Evolutionary conservation across 371 early-diverging fungal species (phyloP).

Genomic region (Umbelopsis sp.): DNA sequence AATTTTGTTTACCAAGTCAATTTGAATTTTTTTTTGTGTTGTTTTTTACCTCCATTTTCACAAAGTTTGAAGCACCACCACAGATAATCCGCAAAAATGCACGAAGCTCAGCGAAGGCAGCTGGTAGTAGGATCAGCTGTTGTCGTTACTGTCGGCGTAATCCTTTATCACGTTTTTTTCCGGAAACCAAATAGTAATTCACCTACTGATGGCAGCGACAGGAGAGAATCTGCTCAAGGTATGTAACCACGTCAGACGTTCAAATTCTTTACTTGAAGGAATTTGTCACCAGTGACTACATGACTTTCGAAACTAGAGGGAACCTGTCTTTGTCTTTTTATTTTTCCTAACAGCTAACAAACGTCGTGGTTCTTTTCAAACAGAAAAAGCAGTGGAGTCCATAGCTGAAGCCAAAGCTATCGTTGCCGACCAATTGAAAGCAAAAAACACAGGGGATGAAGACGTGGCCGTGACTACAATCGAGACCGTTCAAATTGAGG

Average conservation of each 20-base stretch:
- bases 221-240: conserved; percentile 5
- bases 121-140: conserved; percentile 14
- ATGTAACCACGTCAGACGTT: background rate
- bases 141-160: background rate
- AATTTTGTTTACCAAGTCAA: conserved; percentile 15
- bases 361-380: conserved; percentile 1
- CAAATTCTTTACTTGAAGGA: too few relatives aligned
- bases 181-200: background rate
- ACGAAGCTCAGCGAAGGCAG: conserved; percentile 17
- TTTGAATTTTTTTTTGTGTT: conserved; percentile 13
- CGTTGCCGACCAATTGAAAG: background rate
- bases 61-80: background rate
- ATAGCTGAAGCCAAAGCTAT: background rate
- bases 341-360: conserved; percentile 1
- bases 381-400: background rate
- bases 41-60: conserved; percentile 10
- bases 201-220: conserved; percentile 1
- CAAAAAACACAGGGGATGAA: background rate
- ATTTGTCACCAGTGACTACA: too few relatives aligned
- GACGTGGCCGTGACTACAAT: background rate
- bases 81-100: background rate
- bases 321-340: background rate
- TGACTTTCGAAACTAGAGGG: too few relatives aligned
- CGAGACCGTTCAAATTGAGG: background rate
- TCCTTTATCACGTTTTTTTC: conserved; percentile 17